Evolutionary conservation across 352 stramenopile species (phyloP).

Genomic region (Pythium vanterpoolii): DNA sequence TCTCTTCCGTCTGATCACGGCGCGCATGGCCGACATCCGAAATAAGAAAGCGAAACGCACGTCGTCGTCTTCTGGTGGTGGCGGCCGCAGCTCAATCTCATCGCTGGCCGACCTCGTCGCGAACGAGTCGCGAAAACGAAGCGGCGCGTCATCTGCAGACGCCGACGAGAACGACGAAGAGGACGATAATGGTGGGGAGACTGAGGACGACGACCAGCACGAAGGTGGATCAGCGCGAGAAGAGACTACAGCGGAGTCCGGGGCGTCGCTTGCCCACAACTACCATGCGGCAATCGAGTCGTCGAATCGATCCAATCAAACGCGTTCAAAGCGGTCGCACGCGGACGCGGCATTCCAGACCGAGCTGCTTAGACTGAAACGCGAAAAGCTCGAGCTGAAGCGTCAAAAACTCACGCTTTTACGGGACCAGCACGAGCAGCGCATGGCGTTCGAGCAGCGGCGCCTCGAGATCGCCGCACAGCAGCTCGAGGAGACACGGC

Average conservation of each 20-base stretch:
- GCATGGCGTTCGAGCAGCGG: constrained; percentile 30
- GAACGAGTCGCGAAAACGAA: constrained; percentile 8
- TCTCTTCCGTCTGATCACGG: constrained; percentile 26
- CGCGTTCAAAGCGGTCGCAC: not conserved
- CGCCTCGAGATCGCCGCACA: constrained; percentile 10
- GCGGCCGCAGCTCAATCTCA: constrained; percentile 10
- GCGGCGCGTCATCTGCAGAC: not conserved
- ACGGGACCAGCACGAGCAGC: constrained; percentile 33
- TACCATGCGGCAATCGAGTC: not conserved
- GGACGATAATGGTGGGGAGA: not conserved
- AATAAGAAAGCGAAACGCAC: constrained; percentile 16
- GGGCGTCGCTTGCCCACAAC: not conserved
- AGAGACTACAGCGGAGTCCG: not conserved
- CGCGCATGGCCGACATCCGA: constrained; percentile 20
- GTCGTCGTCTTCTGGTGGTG: not conserved
- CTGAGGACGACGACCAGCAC: not conserved
- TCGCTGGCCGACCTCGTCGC: constrained; percentile 10
- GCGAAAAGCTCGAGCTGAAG: constrained; percentile 42
- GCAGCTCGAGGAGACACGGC: not conserved
- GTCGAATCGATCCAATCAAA: not conserved
- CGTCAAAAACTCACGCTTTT: constrained; percentile 38
- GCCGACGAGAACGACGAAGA: constrained; percentile 3
- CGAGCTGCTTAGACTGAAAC: constrained; percentile 31
- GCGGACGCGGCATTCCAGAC: constrained; percentile 9
- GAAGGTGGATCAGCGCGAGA: not conserved